Evolutionary conservation across 169 alveolate species (phyloP), one percentile per base, ranked within the genome.

Genomic region (Babesia bigemina): DNA sequence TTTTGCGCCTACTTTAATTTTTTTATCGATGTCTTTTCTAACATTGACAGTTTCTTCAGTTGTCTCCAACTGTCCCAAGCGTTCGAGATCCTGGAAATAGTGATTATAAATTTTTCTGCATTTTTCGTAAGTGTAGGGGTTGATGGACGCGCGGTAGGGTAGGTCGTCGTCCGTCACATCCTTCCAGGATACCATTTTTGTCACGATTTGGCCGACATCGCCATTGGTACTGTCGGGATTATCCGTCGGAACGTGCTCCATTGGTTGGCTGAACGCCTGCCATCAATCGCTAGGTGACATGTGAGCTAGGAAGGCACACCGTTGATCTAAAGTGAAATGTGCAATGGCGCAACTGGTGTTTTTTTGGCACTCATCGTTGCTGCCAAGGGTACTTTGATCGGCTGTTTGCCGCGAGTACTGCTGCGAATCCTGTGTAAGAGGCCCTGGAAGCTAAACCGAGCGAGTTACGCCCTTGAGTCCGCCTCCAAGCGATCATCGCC

Each of bases 1-100:
- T 39, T 57, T 81, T 14, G 88, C 84, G 44, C 88, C 84, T 33
- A 73, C 84, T 48, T 71, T 81, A 2, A 36, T 28, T 28, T 69
- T 45, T 19, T 65, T 67, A 10, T 47, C 72, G 60, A 47, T 21
- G 11, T 53, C 59, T 61, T 57, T 72, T 22, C 52, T 65, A 7
- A 33, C 29, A 10, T 4, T 53, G 21, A 59, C 13, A 11, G 50
- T 28, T 7, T 10, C 55, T 17, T 39, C 47, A 4, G 45, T 36
- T 55, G 14, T 28, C 6, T 71, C 69, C 58, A 81, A n/a, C 21
- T 63, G 77, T 11, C 88, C 88, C 52, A 81, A 36, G 0, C 45
- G 26, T 2, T 81, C 88, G 28, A 81, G 59, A 26, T 81, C 81
- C 19, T 71, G 33, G 59, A 81, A 81, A 29, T 60, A 81, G 22